phyloP scores from a whole-genome alignment of 306 rosid genomes.

The Trifolium repens region DNA sequence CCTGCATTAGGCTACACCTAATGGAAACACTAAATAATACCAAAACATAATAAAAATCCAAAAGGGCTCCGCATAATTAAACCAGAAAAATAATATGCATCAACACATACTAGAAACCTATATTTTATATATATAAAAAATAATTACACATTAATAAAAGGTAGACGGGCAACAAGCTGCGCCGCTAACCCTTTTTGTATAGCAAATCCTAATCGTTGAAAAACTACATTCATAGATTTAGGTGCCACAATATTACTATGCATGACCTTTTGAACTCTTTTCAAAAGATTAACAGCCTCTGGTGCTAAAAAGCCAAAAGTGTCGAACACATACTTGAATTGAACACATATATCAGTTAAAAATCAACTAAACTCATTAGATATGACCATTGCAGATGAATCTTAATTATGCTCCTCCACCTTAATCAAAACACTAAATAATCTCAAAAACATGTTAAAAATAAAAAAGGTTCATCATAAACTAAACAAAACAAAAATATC shows the following conservation, averaged over 20 bases:
- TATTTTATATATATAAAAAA: too few species aligned
- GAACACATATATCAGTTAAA: constrained; percentile 7
- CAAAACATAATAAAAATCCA: constrained; percentile 15
- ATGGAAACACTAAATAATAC: constrained; percentile 23
- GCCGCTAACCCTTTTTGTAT: too few species aligned
- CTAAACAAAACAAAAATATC: neutral
- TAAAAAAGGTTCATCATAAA: neutral
- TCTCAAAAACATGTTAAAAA: constrained; percentile 10
- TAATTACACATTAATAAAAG: too few species aligned
- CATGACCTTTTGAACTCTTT: too few species aligned
- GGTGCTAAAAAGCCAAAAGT: too few species aligned
- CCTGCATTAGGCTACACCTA: too few species aligned
- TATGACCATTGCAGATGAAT: constrained; percentile 45
- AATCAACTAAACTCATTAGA: constrained; percentile 41
- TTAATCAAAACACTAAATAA: constrained; percentile 40
- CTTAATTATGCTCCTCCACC: constrained; percentile 64
- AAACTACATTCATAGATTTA: too few species aligned
- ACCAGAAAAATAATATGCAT: neutral
- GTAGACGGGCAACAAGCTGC: too few species aligned
- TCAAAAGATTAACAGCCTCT: too few species aligned
- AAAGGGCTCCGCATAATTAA: neutral
- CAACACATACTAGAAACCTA: neutral
- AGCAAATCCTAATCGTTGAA: too few species aligned
- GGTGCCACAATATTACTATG: too few species aligned
- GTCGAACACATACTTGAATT: too few species aligned